These are phyloP conservation scores for Tricholoma saponaceum DNA, from an alignment of 768 basidiomycete genomes.

Conservation along the genomic window DNA sequence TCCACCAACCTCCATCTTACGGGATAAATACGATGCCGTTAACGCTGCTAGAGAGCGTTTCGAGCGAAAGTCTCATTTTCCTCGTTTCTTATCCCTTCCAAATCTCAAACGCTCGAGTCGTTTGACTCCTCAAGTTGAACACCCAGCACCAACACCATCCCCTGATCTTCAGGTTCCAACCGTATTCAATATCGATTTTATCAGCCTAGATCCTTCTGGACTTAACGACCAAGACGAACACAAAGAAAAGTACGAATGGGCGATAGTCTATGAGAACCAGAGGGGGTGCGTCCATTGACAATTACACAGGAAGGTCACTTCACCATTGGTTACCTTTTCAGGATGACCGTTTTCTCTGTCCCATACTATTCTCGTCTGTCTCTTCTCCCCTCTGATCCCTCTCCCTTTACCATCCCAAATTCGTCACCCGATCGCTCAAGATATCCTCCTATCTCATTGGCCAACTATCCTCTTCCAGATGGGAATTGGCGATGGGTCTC, in stretches of 20 bases:
- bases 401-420: constrained; percentile 64
- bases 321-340: constrained; percentile 12
- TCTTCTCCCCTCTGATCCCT: constrained; percentile 69
- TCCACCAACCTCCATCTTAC: constrained; percentile 34
- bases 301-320: neutral
- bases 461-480: constrained; percentile 71
- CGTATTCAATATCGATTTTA: neutral
- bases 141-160: neutral
- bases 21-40: constrained; percentile 38
- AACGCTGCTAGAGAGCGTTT: constrained; percentile 47
- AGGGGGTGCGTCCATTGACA: constrained; percentile 52
- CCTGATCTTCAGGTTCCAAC: neutral
- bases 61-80: constrained; percentile 29
- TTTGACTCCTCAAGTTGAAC: constrained; percentile 5
- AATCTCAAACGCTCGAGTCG: constrained; percentile 19
- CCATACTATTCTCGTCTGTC: constrained; percentile 69
- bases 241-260: constrained; percentile 68
- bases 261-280: constrained; percentile 78
- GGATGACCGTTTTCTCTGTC: constrained; percentile 66
- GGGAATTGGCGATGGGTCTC: constrained; percentile 83
- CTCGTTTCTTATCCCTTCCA: constrained; percentile 28
- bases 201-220: constrained; percentile 10
- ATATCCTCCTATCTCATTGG: constrained; percentile 54
- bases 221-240: constrained; percentile 23
- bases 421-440: constrained; percentile 33